Evolutionary conservation across 495 filamentous ascomycete species (phyloP).

Genomic region (Filosporella fistucella): DNA sequence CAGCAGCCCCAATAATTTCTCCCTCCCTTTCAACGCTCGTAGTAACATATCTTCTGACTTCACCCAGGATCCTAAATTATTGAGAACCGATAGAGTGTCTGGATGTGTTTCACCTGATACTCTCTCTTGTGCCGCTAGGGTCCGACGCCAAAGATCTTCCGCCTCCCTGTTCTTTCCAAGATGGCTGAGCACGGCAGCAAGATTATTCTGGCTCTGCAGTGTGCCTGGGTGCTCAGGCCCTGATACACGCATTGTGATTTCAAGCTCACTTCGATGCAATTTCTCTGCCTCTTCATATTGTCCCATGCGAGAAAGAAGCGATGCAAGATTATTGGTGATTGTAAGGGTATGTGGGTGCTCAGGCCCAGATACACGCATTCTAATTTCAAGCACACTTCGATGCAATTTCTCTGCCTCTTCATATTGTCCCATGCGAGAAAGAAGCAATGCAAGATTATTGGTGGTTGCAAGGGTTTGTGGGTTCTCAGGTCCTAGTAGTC

Average conservation of each 20-base stretch:
- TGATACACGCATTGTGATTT: background rate
- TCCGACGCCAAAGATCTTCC: slow-evolving; percentile 22
- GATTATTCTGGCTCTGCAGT: background rate
- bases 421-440: slow-evolving; percentile 23
- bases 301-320: background rate
- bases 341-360: slow-evolving; percentile 26
- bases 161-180: slow-evolving; percentile 11
- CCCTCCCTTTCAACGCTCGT: slow-evolving; percentile 20
- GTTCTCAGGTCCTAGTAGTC: slow-evolving; percentile 25
- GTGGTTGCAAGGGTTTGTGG: slow-evolving; percentile 25
- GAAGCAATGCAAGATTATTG: slow-evolving; percentile 25
- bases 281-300: slow-evolving; percentile 8
- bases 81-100: slow-evolving; percentile 22
- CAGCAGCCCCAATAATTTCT: slow-evolving; percentile 23
- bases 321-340: slow-evolving; percentile 25
- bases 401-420: slow-evolving; percentile 31
- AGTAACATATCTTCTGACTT: slow-evolving; percentile 22
- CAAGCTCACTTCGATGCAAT: slow-evolving; percentile 2
- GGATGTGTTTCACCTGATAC: slow-evolving; percentile 28
- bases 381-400: slow-evolving; percentile 19
- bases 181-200: slow-evolving; percentile 7
- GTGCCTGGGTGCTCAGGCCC: slow-evolving; percentile 4
- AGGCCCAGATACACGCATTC: slow-evolving; percentile 11
- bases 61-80: slow-evolving; percentile 16
- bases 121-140: slow-evolving; percentile 24